Conservation (phyloP, 2,329 filamentous ascomycete species). For the Torrubiellomyces zombiae region DNA sequence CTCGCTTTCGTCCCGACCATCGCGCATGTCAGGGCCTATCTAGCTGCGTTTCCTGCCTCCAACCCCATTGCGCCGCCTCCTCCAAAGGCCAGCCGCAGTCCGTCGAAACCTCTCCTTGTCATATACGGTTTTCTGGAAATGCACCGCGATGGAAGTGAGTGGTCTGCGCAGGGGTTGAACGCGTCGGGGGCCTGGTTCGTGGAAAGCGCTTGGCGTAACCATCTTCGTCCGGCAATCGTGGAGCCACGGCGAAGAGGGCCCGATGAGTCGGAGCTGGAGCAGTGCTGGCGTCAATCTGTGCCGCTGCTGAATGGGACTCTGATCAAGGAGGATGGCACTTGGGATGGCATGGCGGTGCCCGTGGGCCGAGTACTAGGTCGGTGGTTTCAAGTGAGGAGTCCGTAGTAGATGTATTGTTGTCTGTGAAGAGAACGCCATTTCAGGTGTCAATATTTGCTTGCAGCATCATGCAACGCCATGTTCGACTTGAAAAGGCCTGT, state of each 20-base stretch:
- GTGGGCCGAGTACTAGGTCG: conserved; percentile 40
- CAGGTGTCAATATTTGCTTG: no score
- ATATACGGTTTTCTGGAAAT: conserved; percentile 49
- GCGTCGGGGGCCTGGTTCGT: conserved; percentile 45
- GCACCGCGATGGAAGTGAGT: conserved; percentile 53
- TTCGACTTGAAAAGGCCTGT: conserved; percentile 1
- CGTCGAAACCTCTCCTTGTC: conserved; percentile 29
- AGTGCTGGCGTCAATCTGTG: conserved; percentile 32
- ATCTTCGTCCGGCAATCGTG: conserved; percentile 26
- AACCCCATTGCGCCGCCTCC: conserved; percentile 21
- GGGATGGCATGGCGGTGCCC: conserved; percentile 41
- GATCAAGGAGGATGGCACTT: conserved; percentile 33
- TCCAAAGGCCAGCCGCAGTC: conserved; percentile 6
- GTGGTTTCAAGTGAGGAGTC: conserved; percentile 55
- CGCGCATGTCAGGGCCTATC: conserved; percentile 59
- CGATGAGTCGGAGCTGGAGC: conserved; percentile 14
- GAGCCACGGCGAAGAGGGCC: conserved; percentile 24
- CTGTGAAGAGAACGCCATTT: no score
- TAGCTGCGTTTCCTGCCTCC: conserved; percentile 36
- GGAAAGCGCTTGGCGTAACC: conserved; percentile 35
- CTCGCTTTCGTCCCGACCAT: conserved; percentile 60
- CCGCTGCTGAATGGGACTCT: conserved; percentile 45
- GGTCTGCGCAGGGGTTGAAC: conserved; percentile 57
- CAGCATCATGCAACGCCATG: no score
- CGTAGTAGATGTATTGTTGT: no score